Base-by-base conservation (phyloP, 2,329 filamentous ascomycete species). In the Clonostachys rosea region DNA sequence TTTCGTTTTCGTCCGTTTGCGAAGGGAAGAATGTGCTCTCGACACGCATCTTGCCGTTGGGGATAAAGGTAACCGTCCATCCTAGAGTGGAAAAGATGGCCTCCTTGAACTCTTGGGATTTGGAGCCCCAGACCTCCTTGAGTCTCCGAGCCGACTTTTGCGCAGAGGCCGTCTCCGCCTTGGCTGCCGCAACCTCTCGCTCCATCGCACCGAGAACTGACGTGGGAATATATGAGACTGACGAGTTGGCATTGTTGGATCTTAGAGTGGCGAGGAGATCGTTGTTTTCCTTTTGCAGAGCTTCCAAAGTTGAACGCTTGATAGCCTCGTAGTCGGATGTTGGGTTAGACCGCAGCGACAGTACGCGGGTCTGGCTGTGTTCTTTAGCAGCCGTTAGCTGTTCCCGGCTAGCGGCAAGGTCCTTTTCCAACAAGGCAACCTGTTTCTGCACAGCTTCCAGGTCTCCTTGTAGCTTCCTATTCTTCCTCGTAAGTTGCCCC, bases 1-100 rank as follows among this genome's bases (percentile, higher is more conserved):
- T 85, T 64, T 86, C 83, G 62, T 89, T 82, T 59, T 87, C 84
- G 47, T 87, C 82, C 62, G 64, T 81, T 69, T 51, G 66, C 3
- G 81, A 84, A 0, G 91, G 86, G 61, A 87, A 88, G 61, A 92
- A 95, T 54, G 92, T 87, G 50, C 80, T 87, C 47, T 92, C 95
- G 18, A 96, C 89, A 34, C 90, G 86, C 68, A 96, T 95, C 59
- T 95, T 92, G 40, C 94, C 94, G 64, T 96, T 96, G n/a, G 91
- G 91, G 63, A 96, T 86, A 64, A 99, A 97, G 34, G 94, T 91
- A 12, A 97, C 83, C 46, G 92, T 92, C 87, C 91, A 99, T 1
- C 94, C 94, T 0, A 99, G 78, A 1, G 96, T 86, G 17, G 85
- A 90, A 52, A 91, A 91, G 49, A 99, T 91, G 34, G 91, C 90